Evolutionary conservation across 1,139 yeast species (phyloP).

Genomic region (Debaryomycetaceae sp.): DNA sequence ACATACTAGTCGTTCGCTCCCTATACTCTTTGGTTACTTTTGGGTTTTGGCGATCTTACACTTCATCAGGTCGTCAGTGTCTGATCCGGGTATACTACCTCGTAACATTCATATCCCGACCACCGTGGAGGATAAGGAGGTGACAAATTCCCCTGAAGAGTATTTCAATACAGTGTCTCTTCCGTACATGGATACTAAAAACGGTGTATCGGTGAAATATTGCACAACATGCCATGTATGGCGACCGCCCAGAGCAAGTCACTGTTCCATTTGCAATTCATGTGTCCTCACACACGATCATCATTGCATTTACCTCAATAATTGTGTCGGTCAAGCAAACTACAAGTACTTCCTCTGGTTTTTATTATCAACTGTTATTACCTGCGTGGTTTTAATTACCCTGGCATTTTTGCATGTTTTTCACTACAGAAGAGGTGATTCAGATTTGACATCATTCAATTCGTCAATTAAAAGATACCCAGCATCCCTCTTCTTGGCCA

Average conservation of each 20-base stretch:
- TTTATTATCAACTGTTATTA: constrained; percentile 20
- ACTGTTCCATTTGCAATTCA: constrained; percentile 41
- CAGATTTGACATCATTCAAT: constrained; percentile 10
- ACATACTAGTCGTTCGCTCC: constrained; percentile 53
- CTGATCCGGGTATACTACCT: constrained; percentile 76
- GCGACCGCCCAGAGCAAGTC: constrained; percentile 45
- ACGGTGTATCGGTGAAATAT: constrained; percentile 41
- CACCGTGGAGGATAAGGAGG: constrained; percentile 9
- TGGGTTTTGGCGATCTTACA: constrained; percentile 49
- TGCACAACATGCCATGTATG: constrained; percentile 47
- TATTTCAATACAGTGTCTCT: constrained; percentile 55
- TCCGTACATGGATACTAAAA: constrained; percentile 34
- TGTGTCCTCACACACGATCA: constrained; percentile 46
- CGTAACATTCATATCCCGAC: constrained; percentile 57
- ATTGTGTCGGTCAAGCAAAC: constrained; percentile 37
- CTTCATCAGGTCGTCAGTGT: constrained; percentile 51
- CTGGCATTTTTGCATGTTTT: constrained; percentile 28
- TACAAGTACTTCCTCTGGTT: constrained; percentile 42
- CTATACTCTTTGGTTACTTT: constrained; percentile 54
- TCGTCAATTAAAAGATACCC: constrained; percentile 30
- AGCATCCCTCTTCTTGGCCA: constrained; percentile 44
- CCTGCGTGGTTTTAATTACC: constrained; percentile 20
- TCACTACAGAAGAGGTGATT: constrained; percentile 14
- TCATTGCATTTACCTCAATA: constrained; percentile 37
- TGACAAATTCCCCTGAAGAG: constrained; percentile 51